These are phyloP conservation scores for Plasmopara muralis DNA, from an alignment of 352 stramenopile genomes.

Conservation along the genomic window DNA sequence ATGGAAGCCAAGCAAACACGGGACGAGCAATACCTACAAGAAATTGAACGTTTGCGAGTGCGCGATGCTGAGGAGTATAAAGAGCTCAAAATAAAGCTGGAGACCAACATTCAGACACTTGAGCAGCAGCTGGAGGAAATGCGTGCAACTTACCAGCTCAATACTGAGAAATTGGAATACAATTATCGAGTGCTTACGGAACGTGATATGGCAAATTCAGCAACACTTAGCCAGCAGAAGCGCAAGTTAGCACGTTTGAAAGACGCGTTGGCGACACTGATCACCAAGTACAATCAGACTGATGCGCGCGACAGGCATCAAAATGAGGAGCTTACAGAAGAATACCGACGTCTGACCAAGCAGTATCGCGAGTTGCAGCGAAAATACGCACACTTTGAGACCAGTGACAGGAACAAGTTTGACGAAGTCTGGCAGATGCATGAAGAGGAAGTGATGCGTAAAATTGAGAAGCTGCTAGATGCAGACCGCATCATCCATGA, in stretches of 20 bases:
- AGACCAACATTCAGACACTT: constrained; percentile 94
- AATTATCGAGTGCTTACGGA: constrained; percentile 94
- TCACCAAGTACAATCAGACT: constrained; percentile 89
- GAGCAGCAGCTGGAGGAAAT: constrained; percentile 96
- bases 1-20: constrained; percentile 89
- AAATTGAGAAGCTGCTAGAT: constrained; percentile 84
- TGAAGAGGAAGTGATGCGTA: constrained; percentile 73
- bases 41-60: constrained; percentile 89
- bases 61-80: constrained; percentile 93
- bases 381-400: constrained; percentile 93
- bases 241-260: constrained; percentile 90
- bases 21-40: constrained; percentile 84
- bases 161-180: constrained; percentile 96
- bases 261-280: constrained; percentile 83
- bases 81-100: constrained; percentile 95
- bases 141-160: constrained; percentile 92
- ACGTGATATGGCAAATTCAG: constrained; percentile 93
- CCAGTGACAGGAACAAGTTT: constrained; percentile 82
- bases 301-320: constrained; percentile 80
- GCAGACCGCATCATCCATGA: constrained; percentile 88
- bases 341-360: constrained; percentile 91
- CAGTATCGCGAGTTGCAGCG: constrained; percentile 94
- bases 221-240: constrained; percentile 90
- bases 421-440: constrained; percentile 91
- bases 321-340: constrained; percentile 91